Conservation (phyloP, 176 grass and related monocot genomes). For the Elaeis guineensis region DNA sequence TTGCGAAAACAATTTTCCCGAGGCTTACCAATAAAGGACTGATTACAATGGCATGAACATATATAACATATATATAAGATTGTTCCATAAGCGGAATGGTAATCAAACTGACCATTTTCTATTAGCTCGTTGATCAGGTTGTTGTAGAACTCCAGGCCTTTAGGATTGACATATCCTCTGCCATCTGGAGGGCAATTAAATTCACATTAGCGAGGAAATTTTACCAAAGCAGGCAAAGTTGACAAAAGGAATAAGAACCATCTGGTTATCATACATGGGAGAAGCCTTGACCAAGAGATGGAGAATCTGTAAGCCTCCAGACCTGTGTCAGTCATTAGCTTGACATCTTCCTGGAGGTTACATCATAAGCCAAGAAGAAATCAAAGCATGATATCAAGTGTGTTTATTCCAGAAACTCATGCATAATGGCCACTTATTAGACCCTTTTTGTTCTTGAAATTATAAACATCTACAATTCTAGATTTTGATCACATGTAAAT, state of each 20-base stretch:
- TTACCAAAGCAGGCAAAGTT: background rate
- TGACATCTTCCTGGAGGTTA: slow-evolving; percentile 45
- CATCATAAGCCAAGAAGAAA: background rate
- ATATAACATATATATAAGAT: too few species aligned
- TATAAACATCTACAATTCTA: too few species aligned
- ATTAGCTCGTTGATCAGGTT: slow-evolving; percentile 48
- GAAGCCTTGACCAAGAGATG: slow-evolving; percentile 71
- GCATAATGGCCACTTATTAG: too few species aligned
- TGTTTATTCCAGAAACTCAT: too few species aligned
- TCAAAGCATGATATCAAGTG: background rate
- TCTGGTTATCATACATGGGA: slow-evolving; percentile 33
- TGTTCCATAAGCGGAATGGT: too few species aligned
- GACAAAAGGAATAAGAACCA: background rate
- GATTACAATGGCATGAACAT: too few species aligned
- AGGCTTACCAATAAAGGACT: too few species aligned
- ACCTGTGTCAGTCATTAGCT: slow-evolving; percentile 41
- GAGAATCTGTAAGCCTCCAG: slow-evolving; percentile 71
- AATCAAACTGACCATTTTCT: slow-evolving; percentile 24
- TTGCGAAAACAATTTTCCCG: too few species aligned
- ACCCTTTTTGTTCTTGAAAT: too few species aligned
- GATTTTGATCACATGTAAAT: too few species aligned
- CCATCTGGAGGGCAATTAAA: slow-evolving; percentile 36
- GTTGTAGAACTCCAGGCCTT: slow-evolving; percentile 60
- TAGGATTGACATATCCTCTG: slow-evolving; percentile 53
- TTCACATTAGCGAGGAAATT: background rate